Percentiles rank a stretch among this genome's conserved stretches.
Evolutionary conservation across 106 monocot genomes (phyloP).

Genomic region (Cymbidium sinense): DNA sequence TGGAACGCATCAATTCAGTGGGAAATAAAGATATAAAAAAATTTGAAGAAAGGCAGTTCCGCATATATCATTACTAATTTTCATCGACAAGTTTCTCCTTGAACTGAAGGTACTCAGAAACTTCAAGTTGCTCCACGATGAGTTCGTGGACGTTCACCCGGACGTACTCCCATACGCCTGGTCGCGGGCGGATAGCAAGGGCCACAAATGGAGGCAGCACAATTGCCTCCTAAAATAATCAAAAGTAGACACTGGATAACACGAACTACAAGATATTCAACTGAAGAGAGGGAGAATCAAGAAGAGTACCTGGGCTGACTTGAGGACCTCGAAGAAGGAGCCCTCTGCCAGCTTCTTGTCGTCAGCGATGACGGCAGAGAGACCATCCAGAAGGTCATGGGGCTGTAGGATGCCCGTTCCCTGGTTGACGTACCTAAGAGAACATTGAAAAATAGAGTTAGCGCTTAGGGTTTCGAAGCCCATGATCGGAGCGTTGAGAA

Average conservation of each 20-base stretch:
- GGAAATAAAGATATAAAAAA: neutral
- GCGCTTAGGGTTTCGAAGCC: neutral
- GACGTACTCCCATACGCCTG: slow-evolving; percentile 90
- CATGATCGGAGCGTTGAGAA: neutral
- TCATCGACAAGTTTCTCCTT: slow-evolving; percentile 87
- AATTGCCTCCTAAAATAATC: slow-evolving; percentile 62
- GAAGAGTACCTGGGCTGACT: slow-evolving; percentile 49
- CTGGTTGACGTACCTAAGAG: slow-evolving; percentile 51
- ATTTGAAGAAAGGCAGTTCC: neutral
- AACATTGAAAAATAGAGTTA: neutral
- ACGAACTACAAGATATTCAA: neutral
- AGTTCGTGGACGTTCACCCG: slow-evolving; percentile 88
- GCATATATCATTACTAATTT: slow-evolving; percentile 20
- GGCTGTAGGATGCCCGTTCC: slow-evolving; percentile 87
- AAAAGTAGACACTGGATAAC: neutral
- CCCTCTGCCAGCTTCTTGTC: slow-evolving; percentile 43
- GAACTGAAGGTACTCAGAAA: slow-evolving; percentile 76
- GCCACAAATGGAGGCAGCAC: slow-evolving; percentile 94
- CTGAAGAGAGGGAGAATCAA: neutral
- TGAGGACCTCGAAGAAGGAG: slow-evolving; percentile 70
- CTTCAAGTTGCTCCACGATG: slow-evolving; percentile 69
- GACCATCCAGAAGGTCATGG: slow-evolving; percentile 79
- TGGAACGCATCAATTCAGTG: neutral
- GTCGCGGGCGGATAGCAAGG: slow-evolving; percentile 83
- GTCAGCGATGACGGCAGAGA: slow-evolving; percentile 38